These are phyloP conservation scores for Boletus bicolor DNA, from an alignment of 768 basidiomycete genomes.

Conservation along the genomic window DNA sequence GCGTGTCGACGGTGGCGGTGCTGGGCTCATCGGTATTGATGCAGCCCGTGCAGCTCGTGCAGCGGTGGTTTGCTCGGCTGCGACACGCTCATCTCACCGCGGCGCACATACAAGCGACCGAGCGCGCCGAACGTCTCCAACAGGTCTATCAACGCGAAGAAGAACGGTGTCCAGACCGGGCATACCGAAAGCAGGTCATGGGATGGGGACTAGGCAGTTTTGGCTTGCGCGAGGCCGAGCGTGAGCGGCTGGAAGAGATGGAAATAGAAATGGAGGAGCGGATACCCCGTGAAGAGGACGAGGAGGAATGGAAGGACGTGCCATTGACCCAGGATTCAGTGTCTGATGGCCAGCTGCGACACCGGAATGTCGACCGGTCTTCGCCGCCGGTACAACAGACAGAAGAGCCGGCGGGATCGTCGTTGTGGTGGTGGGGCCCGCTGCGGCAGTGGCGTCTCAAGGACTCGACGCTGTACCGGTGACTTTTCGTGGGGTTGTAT, in stretches of 20 bases:
- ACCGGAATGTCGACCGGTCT: not conserved
- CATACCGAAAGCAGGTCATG: conserved; percentile 29
- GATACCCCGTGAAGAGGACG: conserved; percentile 12
- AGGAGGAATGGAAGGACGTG: conserved; percentile 25
- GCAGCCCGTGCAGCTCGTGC: conserved; percentile 34
- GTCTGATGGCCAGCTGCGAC: conserved; percentile 4
- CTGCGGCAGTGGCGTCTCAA: conserved; percentile 69
- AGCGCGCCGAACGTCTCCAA: conserved; percentile 64
- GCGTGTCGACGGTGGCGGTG: not conserved
- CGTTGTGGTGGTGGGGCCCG: conserved; percentile 83
- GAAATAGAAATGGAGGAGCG: not conserved
- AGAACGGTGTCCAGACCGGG: conserved; percentile 17
- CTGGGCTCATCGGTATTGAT: not conserved
- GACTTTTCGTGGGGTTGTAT: not conserved
- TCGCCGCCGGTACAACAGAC: conserved; percentile 4
- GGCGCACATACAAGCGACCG: conserved; percentile 65
- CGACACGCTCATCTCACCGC: conserved; percentile 71
- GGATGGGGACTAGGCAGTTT: conserved; percentile 80
- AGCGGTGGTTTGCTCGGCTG: conserved; percentile 56
- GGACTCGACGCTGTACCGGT: conserved; percentile 68
- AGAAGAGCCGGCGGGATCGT: conserved; percentile 27
- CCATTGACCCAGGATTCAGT: not conserved
- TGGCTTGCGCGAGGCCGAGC: conserved; percentile 41
- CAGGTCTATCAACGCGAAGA: conserved; percentile 49
- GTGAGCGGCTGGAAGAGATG: conserved; percentile 24